Evolutionary conservation across 495 filamentous ascomycete species (phyloP), one percentile per base, ranked within the genome.

Genomic region (Trichoderma virens): DNA sequence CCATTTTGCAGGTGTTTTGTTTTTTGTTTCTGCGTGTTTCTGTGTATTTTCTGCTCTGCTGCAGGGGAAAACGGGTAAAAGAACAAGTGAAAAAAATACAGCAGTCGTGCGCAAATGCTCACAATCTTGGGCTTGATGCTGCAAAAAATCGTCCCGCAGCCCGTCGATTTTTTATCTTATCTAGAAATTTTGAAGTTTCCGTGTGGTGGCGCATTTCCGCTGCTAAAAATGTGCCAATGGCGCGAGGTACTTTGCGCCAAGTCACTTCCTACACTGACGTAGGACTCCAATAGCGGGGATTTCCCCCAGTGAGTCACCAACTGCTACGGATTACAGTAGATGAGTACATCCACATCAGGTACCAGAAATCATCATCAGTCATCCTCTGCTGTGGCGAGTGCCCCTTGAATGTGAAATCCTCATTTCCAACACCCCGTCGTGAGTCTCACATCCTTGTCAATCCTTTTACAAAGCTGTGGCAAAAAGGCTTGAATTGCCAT

Each of bases 1-100:
- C 67, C 41, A 2, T 73, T 16, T 69, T 66, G 31, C 59, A 61
- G 31, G 60, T 54, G 7, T 25, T 25, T 23, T 54, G 6, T 25
- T 54, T 54, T n/a, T n/a, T n/a, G n/a, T n/a, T n/a, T n/a, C n/a
- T 54, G n/a, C 45, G 7, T 30, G 8, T 30, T 30, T 56, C 51
- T 56, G 13, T 13, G 28, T 27, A 3, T 7, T 0, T 31, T 56
- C 25, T 30, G 1, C 14, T 56, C 6, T 56, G 13, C 7, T 27
- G 0, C 9, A 35, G 34, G 2, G 34, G 34, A 6, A 35, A 35
- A 7, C 34, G 6, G 6, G 6, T 35, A 3, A 1, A 2, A 35
- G 34, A 35, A 6, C 6, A 35, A 13, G 34, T 4, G 16, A 14
- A 43, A 14, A 43, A 47, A n/a, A 47, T 47, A 7, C 9, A 25